These are phyloP conservation scores for Candida albicans DNA, from an alignment of 1,139 yeast genomes.

Conservation along the genomic window DNA sequence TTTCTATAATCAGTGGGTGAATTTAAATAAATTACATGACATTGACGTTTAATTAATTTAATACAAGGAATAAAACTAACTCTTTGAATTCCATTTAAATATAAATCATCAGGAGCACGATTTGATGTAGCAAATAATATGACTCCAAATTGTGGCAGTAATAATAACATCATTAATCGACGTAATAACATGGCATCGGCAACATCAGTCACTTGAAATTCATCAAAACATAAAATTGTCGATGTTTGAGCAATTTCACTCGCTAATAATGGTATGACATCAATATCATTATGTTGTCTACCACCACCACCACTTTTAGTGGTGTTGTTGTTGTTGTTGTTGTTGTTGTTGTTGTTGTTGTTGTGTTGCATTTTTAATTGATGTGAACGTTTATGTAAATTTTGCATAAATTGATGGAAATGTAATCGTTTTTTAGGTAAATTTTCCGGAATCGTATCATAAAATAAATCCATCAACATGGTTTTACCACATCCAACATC, in stretches of 20 bases:
- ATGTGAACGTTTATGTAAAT: conserved; percentile 83
- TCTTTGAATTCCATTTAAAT: conserved; percentile 90
- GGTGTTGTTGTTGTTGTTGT: conserved; percentile 31
- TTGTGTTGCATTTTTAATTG: conserved; percentile 60
- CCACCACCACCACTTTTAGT: too few species aligned
- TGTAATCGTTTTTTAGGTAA: conserved; percentile 79
- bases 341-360: conserved; percentile 43
- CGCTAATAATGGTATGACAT: conserved; percentile 82
- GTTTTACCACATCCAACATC: conserved; percentile 99
- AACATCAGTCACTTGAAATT: conserved; percentile 93
- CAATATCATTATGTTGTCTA: conserved; percentile 31
- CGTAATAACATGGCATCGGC: conserved; percentile 97
- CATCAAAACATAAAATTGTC: conserved; percentile 89
- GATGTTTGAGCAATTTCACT: conserved; percentile 75
- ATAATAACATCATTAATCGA: conserved; percentile 62
- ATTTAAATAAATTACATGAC: conserved; percentile 76
- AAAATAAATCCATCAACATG: conserved; percentile 95
- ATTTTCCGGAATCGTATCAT: conserved; percentile 74
- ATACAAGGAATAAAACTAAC: conserved; percentile 91
- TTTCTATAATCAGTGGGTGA: conserved; percentile 95
- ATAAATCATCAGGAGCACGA: conserved; percentile 91
- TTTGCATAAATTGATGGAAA: conserved; percentile 97
- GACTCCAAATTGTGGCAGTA: conserved; percentile 72
- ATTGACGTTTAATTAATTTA: conserved; percentile 67
- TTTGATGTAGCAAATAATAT: conserved; percentile 91